Evolutionary conservation across 495 filamentous ascomycete genomes (phyloP), one percentile per base, ranked within the genome.

Genomic region (Podospora comata): DNA sequence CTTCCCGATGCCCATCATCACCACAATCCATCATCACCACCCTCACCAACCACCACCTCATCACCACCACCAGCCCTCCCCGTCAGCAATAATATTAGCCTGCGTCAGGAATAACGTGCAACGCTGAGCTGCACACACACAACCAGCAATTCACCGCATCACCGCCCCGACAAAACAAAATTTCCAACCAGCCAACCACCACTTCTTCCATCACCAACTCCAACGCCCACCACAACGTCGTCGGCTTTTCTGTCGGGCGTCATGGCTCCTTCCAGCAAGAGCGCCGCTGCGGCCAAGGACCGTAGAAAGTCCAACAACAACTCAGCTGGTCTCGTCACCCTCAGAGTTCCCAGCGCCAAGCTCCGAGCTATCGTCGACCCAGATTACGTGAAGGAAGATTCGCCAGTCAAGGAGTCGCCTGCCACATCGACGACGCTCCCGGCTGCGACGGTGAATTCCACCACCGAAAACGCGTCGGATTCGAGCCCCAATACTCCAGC

Each of bases 401-500:
- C 81, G n/a, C 79, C 78, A 3, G 54, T 62, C 57, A 75, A 79
- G 61, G 73, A 75, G 64, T 79, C 78, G 34, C 73, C 74, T 6
- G 73, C 65, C 59, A 71, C 73, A 3, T 74, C 75, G 15, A 67
- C 73, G 34, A 70, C 70, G 3, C 60, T 74, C 32, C 69, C 76
- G 53, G 74, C 73, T n/a, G 73, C 70, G n/a, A 57, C 74, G 20
- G 39, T 48, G 15, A 71, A 71, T 54, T 78, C 79, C 30, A 78
- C 75, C 70, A 74, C 75, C 27, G 83, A 83, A 65, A 84, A 82
- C 74, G 79, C 78, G 59, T 83, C 82, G 53, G 77, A 82, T 64
- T 84, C 83, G 62, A 81, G 73, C 61, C 78, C 82, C 7, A 77
- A 78, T 32, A 84, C 83, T 4, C 82, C 82, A 5, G 79, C 78